Percentiles rank a stretch among this genome's conserved stretches.
phyloP scores from a whole-genome alignment of 768 basidiomycete genomes.

The Lentinula lateritia region DNA sequence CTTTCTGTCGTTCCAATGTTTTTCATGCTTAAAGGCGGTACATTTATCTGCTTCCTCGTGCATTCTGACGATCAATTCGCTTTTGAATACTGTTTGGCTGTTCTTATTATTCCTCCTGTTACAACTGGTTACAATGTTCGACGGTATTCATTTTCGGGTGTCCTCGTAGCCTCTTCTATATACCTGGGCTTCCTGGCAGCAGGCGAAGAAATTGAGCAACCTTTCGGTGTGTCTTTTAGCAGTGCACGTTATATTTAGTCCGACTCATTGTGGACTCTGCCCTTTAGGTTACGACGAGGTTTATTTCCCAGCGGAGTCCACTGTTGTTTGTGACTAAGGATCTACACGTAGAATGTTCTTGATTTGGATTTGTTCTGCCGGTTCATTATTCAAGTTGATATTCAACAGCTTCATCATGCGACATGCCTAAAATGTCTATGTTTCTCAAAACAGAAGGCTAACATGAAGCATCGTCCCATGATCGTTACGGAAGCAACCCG shows the following conservation, averaged over 20 bases:
- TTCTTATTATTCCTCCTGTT: slow-evolving; percentile 76
- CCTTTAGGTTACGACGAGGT: slow-evolving; percentile 55
- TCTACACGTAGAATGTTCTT: slow-evolving; percentile 46
- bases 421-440: slow-evolving; percentile 48
- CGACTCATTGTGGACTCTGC: background rate
- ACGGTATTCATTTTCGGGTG: slow-evolving; percentile 60
- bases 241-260: background rate
- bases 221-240: slow-evolving; percentile 41
- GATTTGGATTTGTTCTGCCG: slow-evolving; percentile 62
- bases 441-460: background rate
- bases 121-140: slow-evolving; percentile 59
- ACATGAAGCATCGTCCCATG: slow-evolving; percentile 1
- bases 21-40: slow-evolving; percentile 22
- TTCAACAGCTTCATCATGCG: slow-evolving; percentile 46
- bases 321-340: background rate
- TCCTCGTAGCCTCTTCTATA: slow-evolving; percentile 61
- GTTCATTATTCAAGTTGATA: slow-evolving; percentile 50
- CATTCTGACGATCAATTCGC: background rate
- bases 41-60: slow-evolving; percentile 9
- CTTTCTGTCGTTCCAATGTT: background rate
- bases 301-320: slow-evolving; percentile 10
- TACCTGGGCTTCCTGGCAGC: slow-evolving; percentile 72
- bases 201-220: slow-evolving; percentile 66
- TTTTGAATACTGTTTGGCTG: slow-evolving; percentile 51
- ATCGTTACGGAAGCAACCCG: background rate